These are phyloP conservation scores for Penicillium salamii DNA, from an alignment of 495 filamentous ascomycete genomes.

Conservation along the genomic window DNA sequence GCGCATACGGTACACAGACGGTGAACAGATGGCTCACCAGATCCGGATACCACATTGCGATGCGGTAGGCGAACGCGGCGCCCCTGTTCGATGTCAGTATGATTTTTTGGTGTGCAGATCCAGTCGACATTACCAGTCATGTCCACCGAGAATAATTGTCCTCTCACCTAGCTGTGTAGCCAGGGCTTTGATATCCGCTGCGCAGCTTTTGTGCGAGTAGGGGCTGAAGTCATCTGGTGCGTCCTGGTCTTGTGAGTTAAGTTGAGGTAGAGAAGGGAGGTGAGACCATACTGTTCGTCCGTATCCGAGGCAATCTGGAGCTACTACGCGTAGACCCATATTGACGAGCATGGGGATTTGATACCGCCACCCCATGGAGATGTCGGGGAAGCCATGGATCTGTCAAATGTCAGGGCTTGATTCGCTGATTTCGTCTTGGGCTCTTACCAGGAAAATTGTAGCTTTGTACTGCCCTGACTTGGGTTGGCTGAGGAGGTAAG, in stretches of 20 bases:
- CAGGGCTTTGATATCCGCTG: conserved; percentile 67
- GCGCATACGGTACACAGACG: conserved; percentile 71
- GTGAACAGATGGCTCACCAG: conserved; percentile 70
- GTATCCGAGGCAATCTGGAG: conserved; percentile 78
- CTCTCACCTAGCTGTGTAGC: conserved; percentile 54
- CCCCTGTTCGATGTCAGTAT: conserved; percentile 36
- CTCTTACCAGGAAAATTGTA: conserved; percentile 64
- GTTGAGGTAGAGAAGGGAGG: background rate
- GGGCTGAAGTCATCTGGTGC: conserved; percentile 51
- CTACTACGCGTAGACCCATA: conserved; percentile 67
- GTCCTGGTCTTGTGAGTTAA: conserved; percentile 39
- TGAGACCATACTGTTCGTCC: conserved; percentile 59
- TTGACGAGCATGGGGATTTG: conserved; percentile 76
- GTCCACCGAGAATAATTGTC: conserved; percentile 71
- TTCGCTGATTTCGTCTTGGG: background rate
- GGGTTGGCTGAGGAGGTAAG: conserved; percentile 65
- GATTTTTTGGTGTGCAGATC: background rate
- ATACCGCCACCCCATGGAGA: conserved; percentile 73
- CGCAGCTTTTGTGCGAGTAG: conserved; percentile 68
- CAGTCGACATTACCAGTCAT: conserved; percentile 71
- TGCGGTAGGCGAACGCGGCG: conserved; percentile 56
- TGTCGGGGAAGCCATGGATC: conserved; percentile 68
- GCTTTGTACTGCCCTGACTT: conserved; percentile 46
- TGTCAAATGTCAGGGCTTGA: conserved; percentile 15
- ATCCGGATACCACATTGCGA: conserved; percentile 68